Evolutionary conservation across 345 rosid species (phyloP), one percentile per base, ranked within the genome.

Genomic region (Gossypium mustelinum): DNA sequence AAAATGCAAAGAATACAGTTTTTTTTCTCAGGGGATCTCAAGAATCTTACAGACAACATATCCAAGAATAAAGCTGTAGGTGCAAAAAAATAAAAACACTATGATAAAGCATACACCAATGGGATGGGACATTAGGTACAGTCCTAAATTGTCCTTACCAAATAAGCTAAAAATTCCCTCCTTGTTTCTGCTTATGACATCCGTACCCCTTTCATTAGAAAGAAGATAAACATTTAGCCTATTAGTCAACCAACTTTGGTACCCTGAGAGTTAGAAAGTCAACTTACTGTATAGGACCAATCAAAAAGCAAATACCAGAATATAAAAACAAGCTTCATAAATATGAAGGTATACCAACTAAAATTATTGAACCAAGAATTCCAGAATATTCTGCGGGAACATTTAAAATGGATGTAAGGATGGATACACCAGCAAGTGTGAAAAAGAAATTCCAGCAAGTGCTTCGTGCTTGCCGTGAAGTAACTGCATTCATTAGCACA

Each of bases 81-180:
- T 24, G 22, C 22, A 68, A 50, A 50, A 13, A 68, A 68, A 51
- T 4, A 5, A 34, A 34, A 34, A 34, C 9, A 9, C 20, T 45
- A 13, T 11, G 52, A 43, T 64, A 61, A 25, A 25, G 14, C 43
- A 27, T 27, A 66, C 29, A 66, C 4, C 29, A 66, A 66, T 20
- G 12, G 25, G 47, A 17, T 20, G 7, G 16, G 47, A 17, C 27
- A 25, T 47, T 20, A 9, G 43, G 43, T 14, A 44, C 17, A 67
- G 50, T 44, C 59, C 48, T 16, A 56, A 50, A 25, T 78, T 72
- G 27, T 76, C 61, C 88, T 82, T 80, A 89, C 97, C 98, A 68
- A 89, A 82, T 72, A 89, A 82, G 85, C 98, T 89, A 79, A 76
- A 95, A 68, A 95, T 72, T 63, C 99, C 98, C 81, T 94, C 97